Percentiles rank a stretch among this genome's conserved stretches.
Evolutionary conservation across 2,329 filamentous ascomycete genomes (phyloP).

Genomic region (Neoascochyta sp.): DNA sequence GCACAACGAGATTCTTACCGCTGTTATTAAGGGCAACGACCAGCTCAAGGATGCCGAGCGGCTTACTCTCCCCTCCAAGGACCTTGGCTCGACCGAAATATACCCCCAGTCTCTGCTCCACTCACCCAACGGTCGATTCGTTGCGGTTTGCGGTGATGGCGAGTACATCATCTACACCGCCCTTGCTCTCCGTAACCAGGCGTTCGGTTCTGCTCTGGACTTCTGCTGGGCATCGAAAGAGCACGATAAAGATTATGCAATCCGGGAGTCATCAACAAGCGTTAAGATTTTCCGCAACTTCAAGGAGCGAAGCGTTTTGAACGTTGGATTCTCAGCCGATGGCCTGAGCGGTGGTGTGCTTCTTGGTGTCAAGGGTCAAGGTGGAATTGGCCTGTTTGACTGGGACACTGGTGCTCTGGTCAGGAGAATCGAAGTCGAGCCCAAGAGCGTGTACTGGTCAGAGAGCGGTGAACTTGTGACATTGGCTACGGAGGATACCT

Average conservation of each 20-base stretch:
- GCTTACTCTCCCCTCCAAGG: conserved; percentile 83
- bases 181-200: conserved; percentile 94
- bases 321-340: conserved; percentile 93
- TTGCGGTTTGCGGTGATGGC: conserved; percentile 88
- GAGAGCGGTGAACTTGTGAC: conserved; percentile 91
- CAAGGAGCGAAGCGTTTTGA: conserved; percentile 86
- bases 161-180: conserved; percentile 99
- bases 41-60: conserved; percentile 84
- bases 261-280: conserved; percentile 87
- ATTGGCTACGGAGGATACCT: conserved; percentile 90
- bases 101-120: conserved; percentile 93
- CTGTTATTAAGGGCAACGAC: conserved; percentile 92
- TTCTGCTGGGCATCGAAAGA: conserved; percentile 97
- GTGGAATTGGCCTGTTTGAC: conserved; percentile 93
- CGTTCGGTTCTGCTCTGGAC: conserved; percentile 90
- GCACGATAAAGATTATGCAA: conserved; percentile 97
- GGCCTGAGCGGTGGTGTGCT: conserved; percentile 84
- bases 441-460: conserved; percentile 83
- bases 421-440: conserved; percentile 80
- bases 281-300: conserved; percentile 99
- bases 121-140: conserved; percentile 91
- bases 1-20: conserved; percentile 91
- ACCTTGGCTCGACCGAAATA: conserved; percentile 92
- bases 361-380: conserved; percentile 90
- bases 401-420: conserved; percentile 89